Percentiles rank a stretch among this genome's conserved stretches.
These are phyloP conservation scores for Pittosporum tobira DNA, from an alignment of 129 eudicot genomes.

Conservation along the genomic window DNA sequence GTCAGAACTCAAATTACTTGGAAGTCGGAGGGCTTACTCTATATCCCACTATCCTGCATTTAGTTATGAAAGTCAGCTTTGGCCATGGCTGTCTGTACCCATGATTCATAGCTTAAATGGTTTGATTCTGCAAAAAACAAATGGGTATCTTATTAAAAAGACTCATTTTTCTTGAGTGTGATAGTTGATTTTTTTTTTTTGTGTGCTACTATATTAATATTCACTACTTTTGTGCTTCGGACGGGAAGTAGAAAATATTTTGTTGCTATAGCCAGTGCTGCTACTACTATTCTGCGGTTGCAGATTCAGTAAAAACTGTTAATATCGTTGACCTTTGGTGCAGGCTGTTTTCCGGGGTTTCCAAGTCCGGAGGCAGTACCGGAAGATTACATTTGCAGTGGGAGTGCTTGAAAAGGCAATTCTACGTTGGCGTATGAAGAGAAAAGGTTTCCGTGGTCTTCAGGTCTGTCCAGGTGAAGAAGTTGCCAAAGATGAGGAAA, in stretches of 20 bases:
- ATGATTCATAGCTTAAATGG: not conserved
- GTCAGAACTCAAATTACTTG: not conserved
- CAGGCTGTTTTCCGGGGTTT: conserved; percentile 87
- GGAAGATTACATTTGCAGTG: conserved; percentile 79
- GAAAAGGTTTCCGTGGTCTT: conserved; percentile 89
- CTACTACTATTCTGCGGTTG: not conserved
- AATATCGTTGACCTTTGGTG: conserved; percentile 5
- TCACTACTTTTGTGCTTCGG: not conserved
- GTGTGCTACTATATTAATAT: not conserved
- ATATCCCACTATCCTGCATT: not conserved
- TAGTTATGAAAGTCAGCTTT: not conserved
- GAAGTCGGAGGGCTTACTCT: not conserved
- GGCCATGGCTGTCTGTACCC: not conserved
- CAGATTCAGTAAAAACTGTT: not conserved
- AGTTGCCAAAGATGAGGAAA: conserved; percentile 24
- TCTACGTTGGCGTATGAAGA: conserved; percentile 78
- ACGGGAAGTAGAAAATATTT: not conserved
- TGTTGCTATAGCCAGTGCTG: not conserved
- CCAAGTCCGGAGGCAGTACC: conserved; percentile 76
- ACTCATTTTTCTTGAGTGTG: not conserved
- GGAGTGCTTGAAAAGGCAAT: conserved; percentile 93
- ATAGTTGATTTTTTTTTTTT: not conserved
- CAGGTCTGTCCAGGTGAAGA: conserved; percentile 26
- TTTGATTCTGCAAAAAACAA: not conserved
- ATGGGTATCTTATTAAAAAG: not conserved